Conservation (phyloP, 768 basidiomycete genomes). For the Trametes coccinea region DNA sequence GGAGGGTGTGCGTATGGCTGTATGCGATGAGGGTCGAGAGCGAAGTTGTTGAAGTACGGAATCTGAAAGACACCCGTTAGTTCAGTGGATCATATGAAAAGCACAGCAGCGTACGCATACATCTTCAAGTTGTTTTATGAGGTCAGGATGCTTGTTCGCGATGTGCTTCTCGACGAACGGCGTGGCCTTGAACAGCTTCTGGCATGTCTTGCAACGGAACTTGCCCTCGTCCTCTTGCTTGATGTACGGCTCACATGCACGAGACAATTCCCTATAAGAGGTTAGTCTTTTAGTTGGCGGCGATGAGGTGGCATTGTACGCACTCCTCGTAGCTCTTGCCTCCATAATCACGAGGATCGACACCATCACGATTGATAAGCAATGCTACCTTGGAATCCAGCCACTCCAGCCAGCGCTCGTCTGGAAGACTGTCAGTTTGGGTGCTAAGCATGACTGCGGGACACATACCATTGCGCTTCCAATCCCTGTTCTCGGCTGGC, state of each 20-base stretch:
- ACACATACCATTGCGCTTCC: constrained; percentile 65
- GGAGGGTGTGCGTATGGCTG: constrained; percentile 84
- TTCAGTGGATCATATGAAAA: not conserved
- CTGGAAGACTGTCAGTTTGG: constrained; percentile 39
- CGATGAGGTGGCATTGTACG: constrained; percentile 33
- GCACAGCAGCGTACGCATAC: constrained; percentile 45
- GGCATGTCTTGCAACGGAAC: constrained; percentile 94
- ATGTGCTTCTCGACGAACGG: constrained; percentile 98
- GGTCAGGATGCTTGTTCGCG: constrained; percentile 88
- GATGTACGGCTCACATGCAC: constrained; percentile 74
- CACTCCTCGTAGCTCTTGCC: constrained; percentile 91
- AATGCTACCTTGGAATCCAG: constrained; percentile 85
- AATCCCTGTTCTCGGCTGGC: constrained; percentile 44
- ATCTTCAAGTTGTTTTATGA: constrained; percentile 81
- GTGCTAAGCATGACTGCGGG: constrained; percentile 12
- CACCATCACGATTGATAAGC: constrained; percentile 71
- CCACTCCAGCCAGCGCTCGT: constrained; percentile 88
- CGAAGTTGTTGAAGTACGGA: constrained; percentile 93
- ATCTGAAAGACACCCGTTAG: constrained; percentile 47
- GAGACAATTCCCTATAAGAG: constrained; percentile 70
- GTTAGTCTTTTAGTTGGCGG: not conserved
- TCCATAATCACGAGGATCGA: constrained; percentile 87
- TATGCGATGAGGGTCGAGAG: constrained; percentile 92
- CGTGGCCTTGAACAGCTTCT: constrained; percentile 96
- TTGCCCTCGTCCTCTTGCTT: constrained; percentile 98